Base-by-base conservation (phyloP, 2,329 filamentous ascomycete species). In the Alternaria gansuensis region DNA sequence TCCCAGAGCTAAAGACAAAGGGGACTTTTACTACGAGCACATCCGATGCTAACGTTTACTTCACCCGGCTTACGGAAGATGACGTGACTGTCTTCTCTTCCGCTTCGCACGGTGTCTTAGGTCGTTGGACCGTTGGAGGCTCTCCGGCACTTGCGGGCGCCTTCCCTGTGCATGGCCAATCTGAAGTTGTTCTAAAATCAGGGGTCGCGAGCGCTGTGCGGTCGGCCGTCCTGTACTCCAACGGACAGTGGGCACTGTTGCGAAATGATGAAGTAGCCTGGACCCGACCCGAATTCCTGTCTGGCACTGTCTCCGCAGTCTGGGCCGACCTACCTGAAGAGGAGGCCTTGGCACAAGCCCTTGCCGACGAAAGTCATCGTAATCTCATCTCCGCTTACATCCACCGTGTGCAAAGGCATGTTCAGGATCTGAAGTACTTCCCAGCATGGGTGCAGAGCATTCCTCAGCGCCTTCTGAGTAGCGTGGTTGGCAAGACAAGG, bases 331-430 rank as follows among this genome's bases (percentile, higher is more conserved):
- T 92, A 5, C 88, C 89, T 11, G 87, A 89, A 65, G 85, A 85
- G 14, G 90, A 93, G 73, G 85, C 88, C 51, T 82, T 97, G 48
- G 92, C 88, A 5, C 89, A 91, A 74, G 91, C 92, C 29, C 82
- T 98, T 7, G 90, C 96, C 66, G 86, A 91, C 24, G 94, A 99
- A 78, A 90, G 91, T 4, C 90, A 97, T 73, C 90, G 89, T 71
- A 96, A 90, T 73, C 83, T 91, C 3, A 71, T 91, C 5, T 83
- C 85, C 10, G 95, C 95, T n/a, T 99, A 97, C 72, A 80, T 94
- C 28, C 93, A 97, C 78, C 90, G 95, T 13, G 83, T 97, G 13
- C 90, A 85, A 63, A 90, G 95, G 44, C 95, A 99, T 73, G 70
- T 92, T 13, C 83, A 87, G 44, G 95, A 97, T 65, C 82, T 97